Evolutionary conservation across 2,329 filamentous ascomycete species (phyloP).

Genomic region (Neoascochyta sp.): DNA sequence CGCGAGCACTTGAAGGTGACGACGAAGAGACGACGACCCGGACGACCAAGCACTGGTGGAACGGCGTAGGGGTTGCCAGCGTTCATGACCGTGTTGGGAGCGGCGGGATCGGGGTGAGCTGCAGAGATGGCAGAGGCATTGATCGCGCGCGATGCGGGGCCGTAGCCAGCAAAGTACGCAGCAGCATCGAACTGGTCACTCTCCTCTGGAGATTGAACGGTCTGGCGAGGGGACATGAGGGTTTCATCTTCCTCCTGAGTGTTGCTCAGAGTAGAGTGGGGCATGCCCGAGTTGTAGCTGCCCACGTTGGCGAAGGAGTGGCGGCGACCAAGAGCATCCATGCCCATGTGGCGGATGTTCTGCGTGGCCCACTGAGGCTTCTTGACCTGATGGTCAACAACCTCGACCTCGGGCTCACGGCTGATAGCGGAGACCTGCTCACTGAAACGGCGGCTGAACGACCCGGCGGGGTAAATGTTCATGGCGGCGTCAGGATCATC

Average conservation of each 20-base stretch:
- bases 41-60: slow-evolving; percentile 28
- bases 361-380: slow-evolving; percentile 29
- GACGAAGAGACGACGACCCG: slow-evolving; percentile 61
- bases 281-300: slow-evolving; percentile 24
- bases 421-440: slow-evolving; percentile 26
- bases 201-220: slow-evolving; percentile 50
- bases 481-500: slow-evolving; percentile 60
- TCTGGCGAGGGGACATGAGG: slow-evolving; percentile 21
- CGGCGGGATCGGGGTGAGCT: slow-evolving; percentile 33
- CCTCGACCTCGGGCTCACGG: slow-evolving; percentile 23
- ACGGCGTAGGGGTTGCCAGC: slow-evolving; percentile 34
- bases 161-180: slow-evolving; percentile 39
- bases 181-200: slow-evolving; percentile 50
- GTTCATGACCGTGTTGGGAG: slow-evolving; percentile 19
- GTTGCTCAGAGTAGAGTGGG: slow-evolving; percentile 24
- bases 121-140: slow-evolving; percentile 36
- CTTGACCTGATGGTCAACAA: slow-evolving; percentile 19
- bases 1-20: slow-evolving; percentile 96
- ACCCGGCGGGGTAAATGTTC: slow-evolving; percentile 31
- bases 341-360: slow-evolving; percentile 20
- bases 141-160: slow-evolving; percentile 34
- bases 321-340: slow-evolving; percentile 61
- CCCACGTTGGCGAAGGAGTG: slow-evolving; percentile 65
- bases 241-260: slow-evolving; percentile 33
- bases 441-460: slow-evolving; percentile 36